Base-by-base conservation (phyloP, 2,329 filamentous ascomycete species). In the Epichloe baconii region DNA sequence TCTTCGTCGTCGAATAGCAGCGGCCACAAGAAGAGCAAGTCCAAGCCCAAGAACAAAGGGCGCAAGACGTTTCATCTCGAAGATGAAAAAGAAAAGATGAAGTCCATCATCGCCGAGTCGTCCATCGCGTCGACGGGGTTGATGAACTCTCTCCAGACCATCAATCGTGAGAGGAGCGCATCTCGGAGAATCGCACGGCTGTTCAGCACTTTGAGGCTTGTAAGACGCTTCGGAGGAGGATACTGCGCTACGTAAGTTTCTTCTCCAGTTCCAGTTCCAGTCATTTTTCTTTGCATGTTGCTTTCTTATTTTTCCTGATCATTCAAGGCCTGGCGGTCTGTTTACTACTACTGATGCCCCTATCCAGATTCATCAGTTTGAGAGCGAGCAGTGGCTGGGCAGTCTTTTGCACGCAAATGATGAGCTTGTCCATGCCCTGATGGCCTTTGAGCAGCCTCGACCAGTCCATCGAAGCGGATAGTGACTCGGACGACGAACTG, bases 391-490 rank as follows among this genome's bases (percentile, higher is more conserved):
- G 61, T 96, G 86, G 76, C 82, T 98, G 8, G 93, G 91, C 42
- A 84, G 88, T 54, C 76, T 98, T 4, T 82, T 98, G 17, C 88
- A 93, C 61, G 90, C 91, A 56, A 97, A 98, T 61, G 93, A 98
- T 61, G 87, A 95, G 67, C 82, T 98, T n/a, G 87, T 97, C 41
- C 85, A 85, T 55, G 88, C 90, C 1, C 76, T 98, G 52, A 95
- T 95, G 80, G 86, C 89, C 0, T 98, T 89, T 62, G 91, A 97
- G 68, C 87, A 96, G 59, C 79, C 79, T 97, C 56, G 91, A 98
- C 64, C 82, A 84, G 54, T 89, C 86, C 46, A 86, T 91, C 56
- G 85, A 88, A 57, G 81, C 82, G 5, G 82, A 86, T 62, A 84
- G 80, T 57, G 82, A 86, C 64, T 84, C 80, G 1, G 82, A 85